These are phyloP conservation scores for Sanghuangporus sanghuang DNA, from an alignment of 1,284 basidiomycete species.

Conservation along the genomic window DNA sequence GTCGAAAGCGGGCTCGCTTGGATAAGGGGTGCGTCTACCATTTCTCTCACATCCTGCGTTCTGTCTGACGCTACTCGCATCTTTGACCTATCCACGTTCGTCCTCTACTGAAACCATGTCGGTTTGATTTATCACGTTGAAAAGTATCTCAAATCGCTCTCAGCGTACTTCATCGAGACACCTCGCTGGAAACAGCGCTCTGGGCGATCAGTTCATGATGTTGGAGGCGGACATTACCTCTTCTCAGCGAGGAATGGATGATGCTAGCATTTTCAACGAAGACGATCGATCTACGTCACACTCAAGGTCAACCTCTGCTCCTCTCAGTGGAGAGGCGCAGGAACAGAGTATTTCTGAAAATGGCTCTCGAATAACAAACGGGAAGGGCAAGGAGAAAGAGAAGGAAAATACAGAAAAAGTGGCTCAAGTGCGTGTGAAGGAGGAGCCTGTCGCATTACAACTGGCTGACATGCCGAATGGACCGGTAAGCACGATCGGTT, in stretches of 20 bases:
- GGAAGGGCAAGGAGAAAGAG: constrained; percentile 56
- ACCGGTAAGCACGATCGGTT: constrained; percentile 23
- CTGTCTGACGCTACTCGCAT: neutral
- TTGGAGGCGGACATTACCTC: constrained; percentile 37
- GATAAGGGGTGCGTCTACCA: constrained; percentile 59
- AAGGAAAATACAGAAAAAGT: constrained; percentile 21
- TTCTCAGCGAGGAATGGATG: constrained; percentile 34
- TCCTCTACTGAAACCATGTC: constrained; percentile 14
- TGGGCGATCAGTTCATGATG: constrained; percentile 35
- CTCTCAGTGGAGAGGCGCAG: constrained; percentile 20
- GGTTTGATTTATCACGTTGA: neutral
- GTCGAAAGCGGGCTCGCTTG: constrained; percentile 63
- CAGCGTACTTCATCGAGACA: constrained; percentile 71
- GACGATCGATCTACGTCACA: constrained; percentile 9
- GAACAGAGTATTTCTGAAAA: constrained; percentile 24
- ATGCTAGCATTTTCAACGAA: constrained; percentile 26
- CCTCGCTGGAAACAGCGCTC: constrained; percentile 26
- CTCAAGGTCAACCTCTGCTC: constrained; percentile 11
- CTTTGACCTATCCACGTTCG: neutral
- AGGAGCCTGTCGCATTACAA: constrained; percentile 44
- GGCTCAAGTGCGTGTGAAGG: constrained; percentile 51
- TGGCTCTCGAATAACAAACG: constrained; percentile 41
- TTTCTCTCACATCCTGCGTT: neutral
- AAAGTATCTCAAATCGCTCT: constrained; percentile 49
- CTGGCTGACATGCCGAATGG: constrained; percentile 24